Base-by-base conservation (phyloP, 768 basidiomycete genomes). In the Xerocomus potaroensis region DNA sequence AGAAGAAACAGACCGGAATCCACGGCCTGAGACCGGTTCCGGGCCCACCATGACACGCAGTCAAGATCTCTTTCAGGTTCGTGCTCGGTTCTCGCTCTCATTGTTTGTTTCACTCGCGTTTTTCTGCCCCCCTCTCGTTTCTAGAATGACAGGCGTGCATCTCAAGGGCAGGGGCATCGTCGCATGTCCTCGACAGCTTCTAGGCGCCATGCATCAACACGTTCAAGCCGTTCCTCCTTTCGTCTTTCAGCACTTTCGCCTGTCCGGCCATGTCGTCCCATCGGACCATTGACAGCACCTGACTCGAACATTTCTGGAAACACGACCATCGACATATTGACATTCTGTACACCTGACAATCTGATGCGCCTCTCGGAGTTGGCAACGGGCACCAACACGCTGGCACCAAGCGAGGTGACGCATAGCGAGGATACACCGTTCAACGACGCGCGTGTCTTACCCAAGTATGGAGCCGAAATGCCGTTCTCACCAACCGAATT, bases 21-120 rank as follows among this genome's bases (percentile, higher is more conserved):
- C 21, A 21, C 34, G 50, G 15, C 36, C 33, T 1, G 60, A 55
- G 18, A 30, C 21, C 7, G 55, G 21, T 7, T 32, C 47, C 8
- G 19, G 8, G 9, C 48, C 53, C 15, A 61, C 34, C 8, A 39
- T 58, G 21, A 66, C 63, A 4, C 41, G 43, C 14, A 64, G 63
- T 30, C 65, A 62, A 47, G 63, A 63, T 35, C 58, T 66, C 18
- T 46, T 36, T 40, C 65, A 64, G 65, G 65, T 67, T 48, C 6
- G 55, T 16, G 29, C 45, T 16, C 11, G 4, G 3, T 42, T 32
- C 34, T 15, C 46, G 11, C 16, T 32, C 15, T 15, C 15, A 30
- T 10, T 16, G 10, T 34, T 8, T 31, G 41, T 15, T 45, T 53
- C 47, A 27, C 36, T 24, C 12, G 19, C 24, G 10, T 21, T 3